These are phyloP conservation scores for Baorangia bicolor DNA, from an alignment of 768 basidiomycete genomes.

Conservation along the genomic window DNA sequence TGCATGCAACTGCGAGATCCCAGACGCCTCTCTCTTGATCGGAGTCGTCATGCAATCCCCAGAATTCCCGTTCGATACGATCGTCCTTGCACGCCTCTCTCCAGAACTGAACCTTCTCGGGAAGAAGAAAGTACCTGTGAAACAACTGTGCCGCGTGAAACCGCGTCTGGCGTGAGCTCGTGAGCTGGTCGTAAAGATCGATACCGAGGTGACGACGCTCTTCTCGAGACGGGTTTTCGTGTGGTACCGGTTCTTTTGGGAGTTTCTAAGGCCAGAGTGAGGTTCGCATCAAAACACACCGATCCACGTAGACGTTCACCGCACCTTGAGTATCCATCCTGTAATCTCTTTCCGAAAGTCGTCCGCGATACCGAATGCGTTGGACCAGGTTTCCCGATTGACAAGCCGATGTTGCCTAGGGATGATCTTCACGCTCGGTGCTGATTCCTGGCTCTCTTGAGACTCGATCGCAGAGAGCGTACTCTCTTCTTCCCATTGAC, in stretches of 20 bases:
- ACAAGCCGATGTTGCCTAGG: neutral
- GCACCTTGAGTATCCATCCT: conserved; percentile 48
- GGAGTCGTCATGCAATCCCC: neutral
- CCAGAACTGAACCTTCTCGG: conserved; percentile 23
- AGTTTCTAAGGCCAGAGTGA: conserved; percentile 4
- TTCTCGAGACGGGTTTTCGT: neutral
- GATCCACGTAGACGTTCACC: neutral
- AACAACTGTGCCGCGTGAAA: conserved; percentile 68
- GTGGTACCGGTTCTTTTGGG: neutral
- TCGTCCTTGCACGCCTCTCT: neutral
- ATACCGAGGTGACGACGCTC: neutral
- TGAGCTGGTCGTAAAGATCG: conserved; percentile 51
- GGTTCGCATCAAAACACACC: neutral
- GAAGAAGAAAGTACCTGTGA: conserved; percentile 50
- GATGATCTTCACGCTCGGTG: neutral
- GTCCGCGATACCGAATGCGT: conserved; percentile 33
- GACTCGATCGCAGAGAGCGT: conserved; percentile 11
- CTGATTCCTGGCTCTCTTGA: conserved; percentile 19
- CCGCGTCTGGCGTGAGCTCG: conserved; percentile 53
- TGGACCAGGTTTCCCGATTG: conserved; percentile 13
- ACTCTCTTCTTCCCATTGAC: conserved; percentile 20
- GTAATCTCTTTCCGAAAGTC: conserved; percentile 36
- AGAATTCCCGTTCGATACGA: neutral
- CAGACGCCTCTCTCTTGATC: conserved; percentile 41
- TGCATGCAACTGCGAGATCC: conserved; percentile 60